Conservation (phyloP, 352 stramenopile species). For the Phytopythium aichiense region DNA sequence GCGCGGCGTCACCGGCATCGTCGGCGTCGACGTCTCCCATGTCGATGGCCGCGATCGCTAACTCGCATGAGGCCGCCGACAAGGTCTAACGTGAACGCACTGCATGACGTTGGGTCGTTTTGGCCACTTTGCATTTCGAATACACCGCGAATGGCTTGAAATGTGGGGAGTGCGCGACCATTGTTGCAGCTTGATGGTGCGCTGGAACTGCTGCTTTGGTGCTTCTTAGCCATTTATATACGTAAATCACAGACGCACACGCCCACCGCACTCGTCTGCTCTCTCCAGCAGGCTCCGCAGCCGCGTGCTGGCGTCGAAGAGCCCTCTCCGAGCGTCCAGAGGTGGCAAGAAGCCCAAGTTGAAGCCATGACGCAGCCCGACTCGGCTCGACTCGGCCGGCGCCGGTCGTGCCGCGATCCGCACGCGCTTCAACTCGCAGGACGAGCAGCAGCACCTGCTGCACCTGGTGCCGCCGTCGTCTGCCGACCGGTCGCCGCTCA, state of each 20-base stretch:
- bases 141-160: not conserved
- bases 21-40: constrained; percentile 21
- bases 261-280: too few relatives aligned
- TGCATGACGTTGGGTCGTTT: not conserved
- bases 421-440: constrained; percentile 59
- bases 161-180: too few relatives aligned
- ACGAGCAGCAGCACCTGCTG: constrained; percentile 39
- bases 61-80: constrained; percentile 39
- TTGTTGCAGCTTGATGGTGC: too few relatives aligned
- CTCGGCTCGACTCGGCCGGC: not conserved
- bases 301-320: not conserved
- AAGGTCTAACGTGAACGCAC: constrained; percentile 10
- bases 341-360: not conserved
- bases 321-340: not conserved
- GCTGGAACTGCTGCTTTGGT: too few relatives aligned
- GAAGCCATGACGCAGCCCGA: constrained; percentile 11
- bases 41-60: constrained; percentile 54
- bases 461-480: constrained; percentile 74
- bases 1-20: constrained; percentile 11
- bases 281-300: too few relatives aligned
- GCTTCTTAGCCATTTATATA: too few relatives aligned
- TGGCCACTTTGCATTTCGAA: not conserved
- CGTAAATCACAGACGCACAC: too few relatives aligned
- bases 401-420: constrained; percentile 27
- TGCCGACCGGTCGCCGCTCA: constrained; percentile 67